Evolutionary conservation across 2,329 filamentous ascomycete genomes (phyloP), one percentile per base, ranked within the genome.

Genomic region (Berkeleyomyces basicola): DNA sequence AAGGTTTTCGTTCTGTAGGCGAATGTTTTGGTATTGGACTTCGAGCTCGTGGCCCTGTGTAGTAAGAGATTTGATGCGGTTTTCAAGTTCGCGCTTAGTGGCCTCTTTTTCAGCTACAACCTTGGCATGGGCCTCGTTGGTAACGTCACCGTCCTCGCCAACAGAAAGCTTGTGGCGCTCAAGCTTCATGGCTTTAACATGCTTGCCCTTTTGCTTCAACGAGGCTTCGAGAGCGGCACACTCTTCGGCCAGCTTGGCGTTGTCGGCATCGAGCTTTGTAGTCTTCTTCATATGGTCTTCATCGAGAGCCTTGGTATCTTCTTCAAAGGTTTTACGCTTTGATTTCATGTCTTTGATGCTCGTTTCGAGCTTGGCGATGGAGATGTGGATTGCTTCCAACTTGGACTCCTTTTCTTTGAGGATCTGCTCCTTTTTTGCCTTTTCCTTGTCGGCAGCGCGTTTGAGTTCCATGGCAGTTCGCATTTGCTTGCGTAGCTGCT

Each of bases 381-480:
- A 86, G 43, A 90, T 85, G 62, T 83, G 79, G 65, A 88, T 76
- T 70, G 87, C 90, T 67, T 81, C 75, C 61, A 84, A 79, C 70
- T 90, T 86, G 14, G 79, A 77, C 68, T 83, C 79, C 71, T 86
- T 89, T 59, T 89, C 83, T 67, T 82, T 82, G 60, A 91, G 70
- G 7, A 80, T 69, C 68, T 84, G 84, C 70, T 96, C 89, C 69
- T 88, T 88, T 69, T 91, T 88, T 0, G 82, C 79, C 68, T 86
- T 88, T 65, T 87, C 86, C 66, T 86, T 88, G 70, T 95, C 87
- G 0, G 88, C 86, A 3, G 84, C 81, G 58, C 90, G 84, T 76
- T 95, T 96, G 67, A 88, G 79, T 61, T 89, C 84, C 71, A 95
- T 90, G 4, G 91, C 83, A 55, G 82, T 83, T 61, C 88, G 85